Percentiles rank a stretch among this genome's conserved stretches.
These are phyloP conservation scores for Ogataea haglerorum DNA, from an alignment of 805 yeast species.

Conservation along the genomic window DNA sequence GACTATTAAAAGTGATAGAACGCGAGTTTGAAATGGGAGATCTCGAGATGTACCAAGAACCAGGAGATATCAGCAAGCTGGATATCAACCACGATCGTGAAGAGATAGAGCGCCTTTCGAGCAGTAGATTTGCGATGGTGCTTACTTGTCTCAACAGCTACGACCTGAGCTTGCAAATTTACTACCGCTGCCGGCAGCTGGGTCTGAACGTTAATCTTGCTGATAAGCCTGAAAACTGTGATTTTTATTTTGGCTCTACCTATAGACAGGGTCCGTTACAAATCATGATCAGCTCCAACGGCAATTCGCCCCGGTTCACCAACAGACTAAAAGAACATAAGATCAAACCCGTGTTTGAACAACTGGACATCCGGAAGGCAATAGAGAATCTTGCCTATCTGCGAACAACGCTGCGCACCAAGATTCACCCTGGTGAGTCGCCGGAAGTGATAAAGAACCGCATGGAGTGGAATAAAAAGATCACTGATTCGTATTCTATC, in stretches of 20 bases:
- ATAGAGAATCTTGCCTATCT: slow-evolving; percentile 58
- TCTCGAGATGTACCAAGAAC: slow-evolving; percentile 46
- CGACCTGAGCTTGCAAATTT: slow-evolving; percentile 51
- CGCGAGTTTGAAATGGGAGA: slow-evolving; percentile 48
- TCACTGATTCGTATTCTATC: slow-evolving; percentile 59
- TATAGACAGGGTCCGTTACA: slow-evolving; percentile 70
- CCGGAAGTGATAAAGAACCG: slow-evolving; percentile 49
- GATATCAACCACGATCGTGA: slow-evolving; percentile 31
- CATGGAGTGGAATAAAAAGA: slow-evolving; percentile 66
- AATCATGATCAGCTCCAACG: slow-evolving; percentile 80
- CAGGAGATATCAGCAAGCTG: slow-evolving; percentile 4
- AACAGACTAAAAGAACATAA: slow-evolving; percentile 55
- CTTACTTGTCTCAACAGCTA: slow-evolving; percentile 76
- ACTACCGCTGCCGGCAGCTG: slow-evolving; percentile 42
- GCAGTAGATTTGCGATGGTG: slow-evolving; percentile 56
- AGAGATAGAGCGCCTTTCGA: slow-evolving; percentile 34
- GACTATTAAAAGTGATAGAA: slow-evolving; percentile 40
- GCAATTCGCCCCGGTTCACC: slow-evolving; percentile 75
- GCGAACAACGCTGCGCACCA: slow-evolving; percentile 45
- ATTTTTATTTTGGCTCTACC: slow-evolving; percentile 81
- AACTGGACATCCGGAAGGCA: slow-evolving; percentile 47
- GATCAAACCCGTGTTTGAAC: slow-evolving; percentile 41
- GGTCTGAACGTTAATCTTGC: slow-evolving; percentile 73
- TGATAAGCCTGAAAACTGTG: slow-evolving; percentile 80
- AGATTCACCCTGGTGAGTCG: slow-evolving; percentile 43